Base-by-base conservation (phyloP, 371 early-diverging fungal genomes). In the Capillidium heterosporum region DNA sequence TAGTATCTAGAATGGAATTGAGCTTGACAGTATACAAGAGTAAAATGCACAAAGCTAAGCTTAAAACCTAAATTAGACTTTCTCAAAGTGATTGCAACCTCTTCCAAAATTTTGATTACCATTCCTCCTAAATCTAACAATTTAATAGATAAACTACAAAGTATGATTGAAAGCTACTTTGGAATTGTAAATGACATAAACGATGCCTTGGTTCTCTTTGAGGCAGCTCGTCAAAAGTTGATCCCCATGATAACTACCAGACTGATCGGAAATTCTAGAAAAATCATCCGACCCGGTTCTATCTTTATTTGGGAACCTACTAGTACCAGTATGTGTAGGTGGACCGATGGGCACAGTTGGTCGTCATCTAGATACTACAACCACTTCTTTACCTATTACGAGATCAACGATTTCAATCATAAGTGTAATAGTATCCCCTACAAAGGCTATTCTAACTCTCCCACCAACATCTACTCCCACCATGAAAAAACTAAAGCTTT, bases 301-400 rank as follows among this genome's bases (percentile, higher is more conserved):
- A 80, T 90, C 1, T 90, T 85, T 63, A 81, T 87, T 21, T 90
- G 84, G 78, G 87, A 87, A 64, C 89, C 89, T 70, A 74, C 79
- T 23, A 91, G 88, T 60, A 78, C 85, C 1, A 86, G 91, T 0
- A 89, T 91, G 78, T 70, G 84, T 53, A 73, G 91, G 13, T 91
- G 92, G 92, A 91, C 92, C 1, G 92, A 91, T 62, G 89, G 90
- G 13, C 76, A 82, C 47, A 80, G 80, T 46, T 89, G 90, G 91
- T 85, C 87, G 17, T 85, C 90, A 1, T 82, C 82, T 53, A 75
- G 91, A 32, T 83, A 84, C 1, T 69, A 77, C n/a, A 85, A 87
- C 19, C 80, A 78, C 58, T 87, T 87, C 61, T 61, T 87, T 17
- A 86, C 83, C 7, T 87, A 87, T 60, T 76, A 81, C 48, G 86